Base-by-base conservation (phyloP, 768 basidiomycete genomes). In the Mycena venus region DNA sequence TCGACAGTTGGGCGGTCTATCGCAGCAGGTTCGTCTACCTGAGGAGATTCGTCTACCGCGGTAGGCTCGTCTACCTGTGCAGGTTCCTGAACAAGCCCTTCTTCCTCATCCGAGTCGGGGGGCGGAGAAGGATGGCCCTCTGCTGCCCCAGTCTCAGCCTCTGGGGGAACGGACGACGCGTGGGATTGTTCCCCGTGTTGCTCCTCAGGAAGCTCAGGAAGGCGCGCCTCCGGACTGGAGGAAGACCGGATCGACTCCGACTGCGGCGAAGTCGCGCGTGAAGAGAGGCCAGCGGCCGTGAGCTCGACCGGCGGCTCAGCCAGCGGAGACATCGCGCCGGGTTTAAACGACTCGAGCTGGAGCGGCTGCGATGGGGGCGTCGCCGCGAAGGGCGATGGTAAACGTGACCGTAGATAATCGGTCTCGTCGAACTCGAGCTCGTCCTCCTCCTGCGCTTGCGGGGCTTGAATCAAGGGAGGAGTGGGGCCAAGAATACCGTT, bases 171-270 rank as follows among this genome's bases (percentile, higher is more conserved):
- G 15, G 66, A 64, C 27, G 66, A 64, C 27, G 27, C 47, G 25
- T n/a, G 70, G 29, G 51, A 40, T 3, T 23, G 49, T 23, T 36
- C 34, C 23, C 40, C 65, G 4, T 31, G 31, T 3, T 31, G 49
- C 32, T 38, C 42, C 32, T 38, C 42, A 5, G 63, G 68, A 29
- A 61, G 68, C 31, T 49, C 58, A 36, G 49, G 59, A 38, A 55
- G 19, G 21, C 75, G 68, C 21, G 72, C 72, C 31, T 77, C 75
- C 27, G 75, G 75, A 38, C 75, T 77, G 19, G 75, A 77, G 38
- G 75, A 77, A 1, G 75, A 77, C 14, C 75, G 68, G n/a, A 77
- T 77, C 25, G 74, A 75, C 29, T 72, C 70, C 15, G 65, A 65
- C 8, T 51, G 55, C 15, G 64, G 47, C 9, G 63, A 60, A 32